Evolutionary conservation across 768 basidiomycete genomes (phyloP).

Genomic region (Porpolomopsis calyptriformis): DNA sequence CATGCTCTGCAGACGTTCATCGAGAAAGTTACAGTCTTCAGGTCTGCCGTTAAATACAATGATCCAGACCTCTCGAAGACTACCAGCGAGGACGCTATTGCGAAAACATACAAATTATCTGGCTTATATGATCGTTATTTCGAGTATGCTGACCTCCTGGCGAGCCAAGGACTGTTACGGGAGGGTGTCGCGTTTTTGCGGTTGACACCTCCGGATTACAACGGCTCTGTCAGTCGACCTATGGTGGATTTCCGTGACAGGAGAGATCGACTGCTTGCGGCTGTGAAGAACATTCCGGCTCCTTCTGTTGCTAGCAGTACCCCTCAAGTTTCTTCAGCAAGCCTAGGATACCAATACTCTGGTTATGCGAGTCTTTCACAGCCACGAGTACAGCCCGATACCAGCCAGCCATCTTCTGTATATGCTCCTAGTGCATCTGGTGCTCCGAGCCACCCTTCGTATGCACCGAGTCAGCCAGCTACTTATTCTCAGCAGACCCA

Average conservation of each 20-base stretch:
- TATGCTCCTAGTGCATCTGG: constrained; percentile 20
- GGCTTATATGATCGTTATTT: constrained; percentile 86
- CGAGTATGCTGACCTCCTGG: constrained; percentile 90
- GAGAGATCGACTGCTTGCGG: constrained; percentile 29
- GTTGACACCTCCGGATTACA: constrained; percentile 71
- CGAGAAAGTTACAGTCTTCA: constrained; percentile 95
- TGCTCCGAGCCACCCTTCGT: constrained; percentile 8
- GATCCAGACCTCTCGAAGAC: constrained; percentile 54
- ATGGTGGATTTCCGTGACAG: constrained; percentile 24
- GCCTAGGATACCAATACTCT: constrained; percentile 17
- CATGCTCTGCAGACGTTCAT: constrained; percentile 86
- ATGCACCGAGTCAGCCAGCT: constrained; percentile 10
- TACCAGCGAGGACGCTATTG: constrained; percentile 30
- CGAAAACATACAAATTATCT: constrained; percentile 72
- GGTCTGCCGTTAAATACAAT: constrained; percentile 69
- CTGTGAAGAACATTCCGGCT: constrained; percentile 19
- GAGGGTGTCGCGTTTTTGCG: constrained; percentile 74
- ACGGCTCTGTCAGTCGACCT: constrained; percentile 34
- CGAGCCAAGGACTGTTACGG: constrained; percentile 78
- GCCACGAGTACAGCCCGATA: constrained; percentile 5
- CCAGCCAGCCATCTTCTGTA: constrained; percentile 11
- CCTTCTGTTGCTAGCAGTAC: constrained; percentile 12
- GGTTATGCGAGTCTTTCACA: constrained; percentile 12
- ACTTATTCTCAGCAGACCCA: constrained; percentile 3
- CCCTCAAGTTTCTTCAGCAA: constrained; percentile 14